Evolutionary conservation across 2,329 filamentous ascomycete species (phyloP), one percentile per base, ranked within the genome.

Genomic region (Dactylellina parvicollis): DNA sequence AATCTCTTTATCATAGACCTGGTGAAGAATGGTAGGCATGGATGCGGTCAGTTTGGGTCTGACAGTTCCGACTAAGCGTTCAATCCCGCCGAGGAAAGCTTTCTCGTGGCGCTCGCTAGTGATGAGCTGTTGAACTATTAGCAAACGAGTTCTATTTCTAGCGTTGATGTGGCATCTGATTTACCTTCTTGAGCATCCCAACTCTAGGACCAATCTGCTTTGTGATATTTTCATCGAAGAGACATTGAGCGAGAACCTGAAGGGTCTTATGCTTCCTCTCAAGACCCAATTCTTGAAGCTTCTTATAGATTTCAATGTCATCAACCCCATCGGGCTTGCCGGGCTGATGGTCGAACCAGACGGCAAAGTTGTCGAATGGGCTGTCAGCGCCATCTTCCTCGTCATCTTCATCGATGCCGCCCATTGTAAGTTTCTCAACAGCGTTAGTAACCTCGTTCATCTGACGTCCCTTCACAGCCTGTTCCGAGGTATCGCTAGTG

Each of bases 401-500:
- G n/a, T n/a, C 92, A 10, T 90, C 89, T 7, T 89, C 92, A 2
- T 72, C 67, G 67, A 91, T 91, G 73, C 89, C 90, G 72, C 89
- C 90, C 72, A 96, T 86, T 79, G 90, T 92, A 76, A 98, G 89
- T 80, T 91, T 89, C 87, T 97, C 96, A 80, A 99, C 90, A 80
- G 98, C 95, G 77, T 89, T 89, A n/a, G 95, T 92, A 56, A 99
- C 90, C 34, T 73, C 69, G 76, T 92, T 89, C 82, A 94, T 91
- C 80, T 93, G 92, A 82, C 95, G 95, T 78, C 94, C 94, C 84
- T 90, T 93, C 84, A 98, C 90, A 76, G 95, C 95, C 81, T 92
- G 92, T 81, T 93, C 92, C 76, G 93, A 97, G 84, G 96, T 95
- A 81, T 99, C 95, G 72, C 98, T 92, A 75, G 93, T 91, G 95